Conservation (phyloP, 2,329 filamentous ascomycete genomes). For the Cladosporium oxysporum region DNA sequence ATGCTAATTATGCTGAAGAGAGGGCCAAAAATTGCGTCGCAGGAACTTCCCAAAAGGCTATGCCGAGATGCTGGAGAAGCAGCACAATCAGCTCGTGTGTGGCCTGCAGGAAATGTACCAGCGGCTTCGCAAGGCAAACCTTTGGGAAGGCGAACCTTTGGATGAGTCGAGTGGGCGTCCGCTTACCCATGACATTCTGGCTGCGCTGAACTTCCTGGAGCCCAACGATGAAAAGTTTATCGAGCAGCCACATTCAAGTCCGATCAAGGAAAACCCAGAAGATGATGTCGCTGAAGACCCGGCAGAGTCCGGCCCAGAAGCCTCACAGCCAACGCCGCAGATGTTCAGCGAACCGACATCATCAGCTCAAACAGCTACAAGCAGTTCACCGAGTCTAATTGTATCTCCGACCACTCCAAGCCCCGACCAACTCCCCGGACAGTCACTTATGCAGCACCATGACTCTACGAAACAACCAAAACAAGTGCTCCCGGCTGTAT, state of each 20-base stretch:
- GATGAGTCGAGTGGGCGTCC: conserved; percentile 54
- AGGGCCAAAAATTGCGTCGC: conserved; percentile 20
- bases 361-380: background rate
- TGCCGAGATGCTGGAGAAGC: conserved; percentile 67
- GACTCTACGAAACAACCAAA: background rate
- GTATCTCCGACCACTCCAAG: background rate
- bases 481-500: background rate
- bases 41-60: conserved; percentile 68
- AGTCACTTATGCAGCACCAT: background rate
- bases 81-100: conserved; percentile 62
- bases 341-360: background rate
- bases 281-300: background rate
- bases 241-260: conserved; percentile 51
- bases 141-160: conserved; percentile 59
- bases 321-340: background rate
- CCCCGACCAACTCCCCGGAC: background rate
- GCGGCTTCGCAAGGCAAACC: conserved; percentile 52
- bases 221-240: conserved; percentile 61
- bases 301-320: background rate
- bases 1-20: background rate
- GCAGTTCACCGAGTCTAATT: background rate
- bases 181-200: conserved; percentile 64
- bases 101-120: conserved; percentile 63
- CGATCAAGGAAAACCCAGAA: background rate
- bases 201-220: conserved; percentile 59